Conservation (phyloP, 306 rosid genomes). For the Trifolium repens region DNA sequence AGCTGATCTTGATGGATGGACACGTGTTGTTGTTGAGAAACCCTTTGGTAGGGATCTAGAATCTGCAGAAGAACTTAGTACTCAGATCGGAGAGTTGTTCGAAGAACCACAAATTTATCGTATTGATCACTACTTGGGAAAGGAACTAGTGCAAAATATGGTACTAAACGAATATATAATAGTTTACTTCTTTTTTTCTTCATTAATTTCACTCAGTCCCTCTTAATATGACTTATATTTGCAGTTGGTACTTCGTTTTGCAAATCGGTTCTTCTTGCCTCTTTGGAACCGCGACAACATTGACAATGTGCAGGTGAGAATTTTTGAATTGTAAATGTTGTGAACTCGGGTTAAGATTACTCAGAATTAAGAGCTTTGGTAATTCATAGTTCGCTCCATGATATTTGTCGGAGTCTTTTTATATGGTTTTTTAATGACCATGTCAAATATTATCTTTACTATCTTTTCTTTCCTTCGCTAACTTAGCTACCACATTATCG, state of each 20-base stretch:
- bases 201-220: slow-evolving; percentile 43
- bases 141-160: slow-evolving; percentile 96
- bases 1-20: slow-evolving; percentile 98
- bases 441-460: background rate
- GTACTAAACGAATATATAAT: slow-evolving; percentile 52
- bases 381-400: slow-evolving; percentile 20
- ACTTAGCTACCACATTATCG: slow-evolving; percentile 29
- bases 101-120: slow-evolving; percentile 92
- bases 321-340: slow-evolving; percentile 31
- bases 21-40: slow-evolving; percentile 96
- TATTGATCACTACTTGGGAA: slow-evolving; percentile 97
- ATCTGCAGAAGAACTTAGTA: slow-evolving; percentile 88
- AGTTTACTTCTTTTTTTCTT: slow-evolving; percentile 31
- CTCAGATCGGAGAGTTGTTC: slow-evolving; percentile 84
- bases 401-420: background rate
- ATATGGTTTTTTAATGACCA: background rate
- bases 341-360: slow-evolving; percentile 24
- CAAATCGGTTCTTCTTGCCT: slow-evolving; percentile 89
- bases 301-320: slow-evolving; percentile 82
- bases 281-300: slow-evolving; percentile 99
- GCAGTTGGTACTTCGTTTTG: slow-evolving; percentile 98
- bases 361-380: slow-evolving; percentile 16
- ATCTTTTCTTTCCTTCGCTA: slow-evolving; percentile 7
- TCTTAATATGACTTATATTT: slow-evolving; percentile 41
- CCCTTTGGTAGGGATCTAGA: slow-evolving; percentile 94